phyloP scores from a whole-genome alignment of 2,329 filamentous ascomycete genomes.

The Fusarium chuoi region DNA sequence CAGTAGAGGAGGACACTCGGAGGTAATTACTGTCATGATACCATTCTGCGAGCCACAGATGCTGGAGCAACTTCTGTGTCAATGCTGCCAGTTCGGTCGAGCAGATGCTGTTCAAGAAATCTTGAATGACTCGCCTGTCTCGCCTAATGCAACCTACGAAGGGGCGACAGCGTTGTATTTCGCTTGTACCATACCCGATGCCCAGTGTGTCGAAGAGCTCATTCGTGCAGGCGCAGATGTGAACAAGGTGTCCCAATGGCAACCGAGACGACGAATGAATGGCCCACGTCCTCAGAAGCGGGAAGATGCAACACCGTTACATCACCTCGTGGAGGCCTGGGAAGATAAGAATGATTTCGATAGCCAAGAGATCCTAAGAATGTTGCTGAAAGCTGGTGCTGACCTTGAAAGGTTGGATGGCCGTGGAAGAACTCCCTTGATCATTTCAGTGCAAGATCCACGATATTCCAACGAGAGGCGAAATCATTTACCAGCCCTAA shows the following conservation, averaged over 20 bases:
- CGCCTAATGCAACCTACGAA: conserved; percentile 16
- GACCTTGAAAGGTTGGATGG: conserved; percentile 23
- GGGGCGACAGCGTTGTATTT: conserved; percentile 23
- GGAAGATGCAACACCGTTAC: conserved; percentile 5
- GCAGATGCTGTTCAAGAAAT: conserved; percentile 25
- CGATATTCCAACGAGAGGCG: background rate
- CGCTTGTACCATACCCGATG: conserved; percentile 12
- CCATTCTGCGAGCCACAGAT: conserved; percentile 24
- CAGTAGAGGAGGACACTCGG: conserved; percentile 24
- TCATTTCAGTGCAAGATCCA: background rate
- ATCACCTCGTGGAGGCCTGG: conserved; percentile 17
- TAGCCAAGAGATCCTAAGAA: conserved; percentile 8
- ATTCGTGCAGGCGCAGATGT: conserved; percentile 31
- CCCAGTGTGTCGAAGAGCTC: conserved; percentile 22
- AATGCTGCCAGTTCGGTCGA: conserved; percentile 18
- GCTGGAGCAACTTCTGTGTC: conserved; percentile 33
- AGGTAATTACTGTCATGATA: conserved; percentile 24
- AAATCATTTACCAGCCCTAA: background rate
- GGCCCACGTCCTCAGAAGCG: background rate
- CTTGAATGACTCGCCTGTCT: conserved; percentile 22
- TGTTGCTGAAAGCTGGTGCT: conserved; percentile 21
- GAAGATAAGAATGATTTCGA: background rate
- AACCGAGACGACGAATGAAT: background rate
- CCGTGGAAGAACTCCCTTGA: conserved; percentile 2
- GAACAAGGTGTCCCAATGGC: conserved; percentile 1